Evolutionary conservation across 345 rosid genomes (phyloP), one percentile per base, ranked within the genome.

Genomic region (Pseudoturritis turrita): DNA sequence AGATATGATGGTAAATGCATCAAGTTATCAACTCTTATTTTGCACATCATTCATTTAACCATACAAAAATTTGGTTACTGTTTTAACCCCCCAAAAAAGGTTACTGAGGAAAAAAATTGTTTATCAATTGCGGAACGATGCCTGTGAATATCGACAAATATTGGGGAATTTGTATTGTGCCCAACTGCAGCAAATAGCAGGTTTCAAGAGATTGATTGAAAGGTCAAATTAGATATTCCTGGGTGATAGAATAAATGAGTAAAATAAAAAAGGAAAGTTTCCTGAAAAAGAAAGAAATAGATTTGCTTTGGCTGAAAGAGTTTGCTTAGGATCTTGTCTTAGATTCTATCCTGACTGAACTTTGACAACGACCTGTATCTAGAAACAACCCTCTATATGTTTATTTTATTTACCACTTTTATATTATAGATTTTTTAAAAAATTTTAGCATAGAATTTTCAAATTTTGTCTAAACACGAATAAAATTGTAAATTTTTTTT

Each of bases 241-340:
- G 9, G 53, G 51, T 60, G 36, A 62, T 4, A 35, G 19, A 17
- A 63, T 64, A 47, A 10, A 7, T 19, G 37, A 33, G 57, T 53
- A 36, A 68, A 49, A 51, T 51, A 63, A 69, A 44, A 45, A 40
- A 68, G 36, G 4, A 63, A 47, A 40, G 67, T 62, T 76, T 70
- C 75, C 54, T 17, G 61, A 46, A 63, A 63, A 64, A 76, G 75
- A 63, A 70, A 70, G 79, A 62, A 63, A 77, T 70, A 74, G 19
- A 37, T 31, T 77, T 77, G 78, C 78, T 77, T 71, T 78, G 77
- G 65, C 65, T 40, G 74, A 66, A 74, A 71, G 83, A 75, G 86
- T 78, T 75, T 29, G 22, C 71, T 74, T 60, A 68, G 29, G 84
- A 79, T 83, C 72, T 74, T 71, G 64, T 74, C 64, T 36, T 68